Base-by-base conservation (phyloP, 2,329 filamentous ascomycete genomes). In the Plenodomus tracheiphilus region DNA sequence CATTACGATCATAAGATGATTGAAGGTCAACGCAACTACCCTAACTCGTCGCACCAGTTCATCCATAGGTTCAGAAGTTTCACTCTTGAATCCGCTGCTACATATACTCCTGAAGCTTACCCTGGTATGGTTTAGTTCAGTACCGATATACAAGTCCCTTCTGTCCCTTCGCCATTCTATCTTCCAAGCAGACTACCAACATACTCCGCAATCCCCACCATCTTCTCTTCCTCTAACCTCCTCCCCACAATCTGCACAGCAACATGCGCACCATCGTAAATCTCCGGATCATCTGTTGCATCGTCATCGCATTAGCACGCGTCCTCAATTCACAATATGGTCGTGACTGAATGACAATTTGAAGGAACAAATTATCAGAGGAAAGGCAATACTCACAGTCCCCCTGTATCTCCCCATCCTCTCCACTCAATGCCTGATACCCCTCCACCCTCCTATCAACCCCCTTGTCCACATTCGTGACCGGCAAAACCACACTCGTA, bases 201-300 rank as follows among this genome's bases (percentile, higher is more conserved):
- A 49, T 64, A 58, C 36, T 72, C 69, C 0, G 70, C 70, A 37
- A 74, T 57, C 9, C 65, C 70, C 37, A 74, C 42, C 38, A 72
- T 70, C 54, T 71, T 72, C 58, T 75, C 72, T 47, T 75, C 72
- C 19, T 74, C 65, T 19, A 74, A 34, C 22, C 67, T 63, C 17
- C 70, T 53, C 1, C 71, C 71, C 1, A 75, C 67, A 28, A 75
- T 41, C 40, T 74, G 72, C 43, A 75, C 13, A 37, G 59, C 52
- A 0, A 74, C 66, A 53, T 71, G 72, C 2, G 72, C 69, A 1
- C 71, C 72, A 28, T 74, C 59, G 30, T 72, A 75, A 1, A 74
- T 66, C 21, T 70, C 64, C 0, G 72, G 67, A 46, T 75, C 71
- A 51, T 75, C 72, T 74, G 37, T 30, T n/a, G n/a, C n/a, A n/a